phyloP scores from a whole-genome alignment of 495 filamentous ascomycete genomes.

The Aspergillus indologenus region DNA sequence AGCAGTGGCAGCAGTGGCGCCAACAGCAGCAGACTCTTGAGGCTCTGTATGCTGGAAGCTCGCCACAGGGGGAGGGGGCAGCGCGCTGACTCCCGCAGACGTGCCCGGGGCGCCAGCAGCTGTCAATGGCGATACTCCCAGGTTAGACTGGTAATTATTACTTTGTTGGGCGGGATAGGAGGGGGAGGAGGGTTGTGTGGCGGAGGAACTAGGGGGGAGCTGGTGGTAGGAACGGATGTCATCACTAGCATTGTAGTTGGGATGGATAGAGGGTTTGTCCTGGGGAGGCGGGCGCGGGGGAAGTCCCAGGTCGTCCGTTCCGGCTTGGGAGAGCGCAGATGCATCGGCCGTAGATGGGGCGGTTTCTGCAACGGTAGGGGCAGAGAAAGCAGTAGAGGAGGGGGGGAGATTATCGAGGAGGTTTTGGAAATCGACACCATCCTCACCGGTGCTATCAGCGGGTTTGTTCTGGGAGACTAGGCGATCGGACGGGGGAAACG shows the following conservation, averaged over 20 bases:
- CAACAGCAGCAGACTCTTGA: conserved; percentile 26
- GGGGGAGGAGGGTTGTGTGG: conserved; percentile 14
- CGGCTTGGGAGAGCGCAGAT: conserved; percentile 33
- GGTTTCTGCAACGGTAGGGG: conserved; percentile 30
- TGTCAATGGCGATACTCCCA: conserved; percentile 41
- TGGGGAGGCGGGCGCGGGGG: conserved; percentile 51
- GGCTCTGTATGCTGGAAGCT: conserved; percentile 52
- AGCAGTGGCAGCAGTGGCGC: neutral
- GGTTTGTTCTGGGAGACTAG: conserved; percentile 26
- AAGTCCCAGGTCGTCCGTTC: conserved; percentile 35
- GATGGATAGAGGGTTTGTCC: conserved; percentile 55
- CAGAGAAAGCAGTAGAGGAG: conserved; percentile 33
- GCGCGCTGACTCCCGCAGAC: conserved; percentile 48
- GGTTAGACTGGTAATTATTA: conserved; percentile 42
- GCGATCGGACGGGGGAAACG: conserved; percentile 24
- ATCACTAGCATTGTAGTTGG: conserved; percentile 53
- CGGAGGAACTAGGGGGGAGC: conserved; percentile 32
- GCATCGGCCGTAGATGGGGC: conserved; percentile 29
- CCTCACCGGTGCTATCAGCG: conserved; percentile 23
- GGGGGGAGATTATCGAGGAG: conserved; percentile 52
- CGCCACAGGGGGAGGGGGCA: conserved; percentile 59
- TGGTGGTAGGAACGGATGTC: conserved; percentile 59
- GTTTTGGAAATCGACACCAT: conserved; percentile 51
- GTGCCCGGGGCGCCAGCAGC: conserved; percentile 52
- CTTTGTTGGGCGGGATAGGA: conserved; percentile 40